Evolutionary conservation across 768 basidiomycete genomes (phyloP), one percentile per base, ranked within the genome.

Genomic region (Phylloporus sp.): DNA sequence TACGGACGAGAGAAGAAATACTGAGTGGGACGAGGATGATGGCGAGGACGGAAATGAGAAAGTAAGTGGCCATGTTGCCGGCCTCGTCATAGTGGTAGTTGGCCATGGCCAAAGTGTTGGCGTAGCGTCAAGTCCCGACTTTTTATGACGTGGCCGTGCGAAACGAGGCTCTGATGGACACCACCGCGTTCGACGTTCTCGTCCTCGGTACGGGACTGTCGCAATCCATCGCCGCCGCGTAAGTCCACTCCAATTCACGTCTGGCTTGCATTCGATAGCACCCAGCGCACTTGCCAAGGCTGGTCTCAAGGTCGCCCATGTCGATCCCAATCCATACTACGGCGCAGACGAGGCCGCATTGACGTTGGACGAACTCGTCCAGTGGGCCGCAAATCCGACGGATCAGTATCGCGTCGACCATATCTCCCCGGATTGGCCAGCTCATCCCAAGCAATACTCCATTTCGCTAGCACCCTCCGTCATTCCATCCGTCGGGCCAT

Each of bases 181-280:
- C n/a, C n/a, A n/a, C n/a, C n/a, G n/a, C n/a, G n/a, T 85, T 87
- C 53, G 86, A 90, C 53, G 78, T 79, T 24, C 71, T 85, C 31
- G 69, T 90, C 32, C 64, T 89, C 37, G 86, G 88, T 5, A 90
- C 87, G n/a, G 87, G 86, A 2, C 69, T 97, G 5, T 75, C 84
- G 28, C 84, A 94, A 60, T 91, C 91, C 10, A 90, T 97, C 28
- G 67, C 78, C 41, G 90, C 93, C 54, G 90, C 93, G 91, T 95
- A 69, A 79, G 90, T 69, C n/a, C 3, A 9, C 9, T 23, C 13
- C 18, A 15, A 3, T 42, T 38, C 37, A 44, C 42, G 38, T 41
- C 18, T 23, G 22, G 42, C 44, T 42, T 38, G 40, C 41, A 41
- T 40, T 21, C 44, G 21, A 39, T 35, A 21, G 11, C 49, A 23